Evolutionary conservation across 768 basidiomycete genomes (phyloP).

Genomic region (Postia placenta): DNA sequence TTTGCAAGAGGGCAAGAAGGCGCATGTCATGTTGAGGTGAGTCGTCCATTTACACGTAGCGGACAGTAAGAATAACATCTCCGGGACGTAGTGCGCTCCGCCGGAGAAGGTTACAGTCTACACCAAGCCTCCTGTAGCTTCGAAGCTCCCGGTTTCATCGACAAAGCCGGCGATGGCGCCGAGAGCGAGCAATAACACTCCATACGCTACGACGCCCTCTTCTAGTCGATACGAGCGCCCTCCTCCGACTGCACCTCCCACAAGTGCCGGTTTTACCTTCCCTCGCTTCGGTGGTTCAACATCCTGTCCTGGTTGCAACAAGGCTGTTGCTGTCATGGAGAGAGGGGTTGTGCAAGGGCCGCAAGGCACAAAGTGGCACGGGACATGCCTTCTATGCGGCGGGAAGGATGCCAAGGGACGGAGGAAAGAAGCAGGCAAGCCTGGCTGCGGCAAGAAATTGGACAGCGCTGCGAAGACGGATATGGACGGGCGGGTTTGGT

Average conservation of each 20-base stretch:
- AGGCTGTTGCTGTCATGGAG: constrained; percentile 77
- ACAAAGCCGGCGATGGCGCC: constrained; percentile 11
- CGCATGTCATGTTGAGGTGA: constrained; percentile 62
- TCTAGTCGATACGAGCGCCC: constrained; percentile 37
- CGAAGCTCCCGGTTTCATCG: constrained; percentile 9
- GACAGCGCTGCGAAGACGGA: constrained; percentile 80
- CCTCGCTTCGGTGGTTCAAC: constrained; percentile 51
- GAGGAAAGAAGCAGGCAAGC: constrained; percentile 48
- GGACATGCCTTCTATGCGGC: constrained; percentile 72
- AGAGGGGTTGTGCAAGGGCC: constrained; percentile 82
- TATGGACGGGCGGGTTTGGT: constrained; percentile 68
- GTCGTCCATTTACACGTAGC: too few species aligned
- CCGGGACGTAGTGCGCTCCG: constrained; percentile 37
- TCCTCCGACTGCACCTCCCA: constrained; percentile 31
- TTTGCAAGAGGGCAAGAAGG: constrained; percentile 63
- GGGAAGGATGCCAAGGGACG: constrained; percentile 49
- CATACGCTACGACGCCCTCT: constrained; percentile 17
- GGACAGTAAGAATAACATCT: constrained; percentile 4
- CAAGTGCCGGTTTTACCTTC: constrained; percentile 29
- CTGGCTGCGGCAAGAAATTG: constrained; percentile 78
- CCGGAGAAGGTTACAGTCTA: constrained; percentile 36
- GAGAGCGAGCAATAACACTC: constrained; percentile 16
- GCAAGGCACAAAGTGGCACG: constrained; percentile 77
- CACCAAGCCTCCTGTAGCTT: constrained; percentile 9
- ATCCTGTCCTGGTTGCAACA: constrained; percentile 72